Base-by-base conservation (phyloP, 306 rosid species). In the Ormosia semicastrata region DNA sequence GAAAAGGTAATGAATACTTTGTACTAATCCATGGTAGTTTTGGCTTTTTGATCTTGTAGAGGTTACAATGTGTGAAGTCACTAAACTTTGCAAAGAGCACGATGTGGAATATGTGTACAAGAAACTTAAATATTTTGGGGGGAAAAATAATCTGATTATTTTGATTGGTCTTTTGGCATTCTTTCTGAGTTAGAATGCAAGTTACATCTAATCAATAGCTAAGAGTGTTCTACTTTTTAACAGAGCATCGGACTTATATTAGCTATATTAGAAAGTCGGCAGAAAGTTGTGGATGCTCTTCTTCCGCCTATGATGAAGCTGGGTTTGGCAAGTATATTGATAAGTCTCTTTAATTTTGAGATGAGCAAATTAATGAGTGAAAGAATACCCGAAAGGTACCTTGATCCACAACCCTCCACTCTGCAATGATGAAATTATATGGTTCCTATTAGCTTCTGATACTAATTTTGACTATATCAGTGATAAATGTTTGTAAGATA, bases 191-290 rank as follows among this genome's bases (percentile, higher is more conserved):
- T 66, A 80, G 52, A 59, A 17, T 66, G 52, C 72, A 41, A 71
- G 62, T 41, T 79, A 15, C 52, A 37, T 78, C 71, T 74, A 77
- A 62, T 83, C 74, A 47, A 56, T 78, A 14, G 75, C 83, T 84
- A 58, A 78, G 63, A 54, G 40, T 15, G 40, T 86, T 87, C 80
- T 76, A 47, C 73, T 75, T 78, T 82, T 77, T 36, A 69, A 82
- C 92, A 95, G 99, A 87, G 89, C 85, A 86, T 84, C 3, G 95
- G 92, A 56, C 86, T 95, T 69, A 86, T 90, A 82, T 87, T 92
- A 81, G 97, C 91, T 66, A 79, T 93, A 66, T 78, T 87, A 44
- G 99, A 93, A 87, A 89, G 94, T 85, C 85, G 64, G 57, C 91
- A 79, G 64, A 87, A 81, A 82, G 88, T 89, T 66, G 75, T 81